These are phyloP conservation scores for Bassia scoparia DNA, from an alignment of 148 eudicot species.

Conservation along the genomic window DNA sequence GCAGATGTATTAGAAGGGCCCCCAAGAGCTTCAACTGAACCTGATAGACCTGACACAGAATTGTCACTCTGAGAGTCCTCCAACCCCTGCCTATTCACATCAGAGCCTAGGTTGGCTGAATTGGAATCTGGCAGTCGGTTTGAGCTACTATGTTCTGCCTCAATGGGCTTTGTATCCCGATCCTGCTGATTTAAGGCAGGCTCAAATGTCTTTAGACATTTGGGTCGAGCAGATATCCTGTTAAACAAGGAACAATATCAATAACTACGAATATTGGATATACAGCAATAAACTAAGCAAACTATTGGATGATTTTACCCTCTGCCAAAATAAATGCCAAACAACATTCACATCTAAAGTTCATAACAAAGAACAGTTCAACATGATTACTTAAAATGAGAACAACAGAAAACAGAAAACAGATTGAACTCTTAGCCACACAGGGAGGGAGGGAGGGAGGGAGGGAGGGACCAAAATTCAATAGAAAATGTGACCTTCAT, in stretches of 20 bases:
- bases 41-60: slow-evolving; percentile 12
- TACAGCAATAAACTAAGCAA: too few species aligned
- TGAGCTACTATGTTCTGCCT: slow-evolving; percentile 6
- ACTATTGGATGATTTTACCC: too few species aligned
- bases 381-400: too few species aligned
- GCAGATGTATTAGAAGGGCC: not conserved
- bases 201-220: slow-evolving; percentile 29
- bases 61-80: slow-evolving; percentile 2
- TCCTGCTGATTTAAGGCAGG: slow-evolving; percentile 16
- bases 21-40: slow-evolving; percentile 11
- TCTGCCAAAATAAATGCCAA: too few species aligned
- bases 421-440: too few species aligned
- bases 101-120: slow-evolving; percentile 1
- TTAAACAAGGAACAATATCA: slow-evolving; percentile 9
- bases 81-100: not conserved
- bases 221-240: slow-evolving; percentile 35
- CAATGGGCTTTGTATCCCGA: slow-evolving; percentile 8
- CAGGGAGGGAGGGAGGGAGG: too few species aligned
- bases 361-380: too few species aligned
- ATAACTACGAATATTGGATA: not conserved
- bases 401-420: too few species aligned
- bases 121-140: not conserved
- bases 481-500: too few species aligned
- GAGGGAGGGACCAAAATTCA: too few species aligned
- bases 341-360: too few species aligned